Conservation (phyloP, 2,329 filamentous ascomycete species). For the Xylariaceae sp. region DNA sequence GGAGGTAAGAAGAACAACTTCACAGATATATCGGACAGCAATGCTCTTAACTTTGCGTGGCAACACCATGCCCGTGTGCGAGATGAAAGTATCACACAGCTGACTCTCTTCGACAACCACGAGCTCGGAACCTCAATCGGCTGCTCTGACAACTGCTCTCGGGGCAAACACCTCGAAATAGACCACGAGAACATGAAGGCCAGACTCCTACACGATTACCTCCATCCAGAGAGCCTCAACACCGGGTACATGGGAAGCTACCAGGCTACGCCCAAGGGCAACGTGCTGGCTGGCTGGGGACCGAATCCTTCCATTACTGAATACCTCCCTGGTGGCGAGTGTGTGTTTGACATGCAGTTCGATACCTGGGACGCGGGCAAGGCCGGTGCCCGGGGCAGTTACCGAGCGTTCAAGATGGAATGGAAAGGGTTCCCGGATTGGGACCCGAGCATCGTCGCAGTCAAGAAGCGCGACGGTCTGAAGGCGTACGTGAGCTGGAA, state of each 20-base stretch:
- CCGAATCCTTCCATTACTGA: conserved; percentile 31
- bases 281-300: conserved; percentile 31
- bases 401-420: conserved; percentile 30
- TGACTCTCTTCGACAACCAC: conserved; percentile 29
- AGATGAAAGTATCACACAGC: conserved; percentile 2
- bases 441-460: conserved; percentile 10
- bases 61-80: conserved; percentile 16
- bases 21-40: conserved; percentile 9
- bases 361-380: conserved; percentile 24
- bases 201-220: conserved; percentile 10
- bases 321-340: conserved; percentile 26
- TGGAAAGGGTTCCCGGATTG: conserved; percentile 22
- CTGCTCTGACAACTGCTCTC: conserved; percentile 31
- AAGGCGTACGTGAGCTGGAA: conserved; percentile 15
- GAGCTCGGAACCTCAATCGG: conserved; percentile 47
- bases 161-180: conserved; percentile 11
- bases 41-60: conserved; percentile 12
- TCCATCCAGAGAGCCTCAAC: conserved; percentile 9
- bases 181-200: conserved; percentile 8
- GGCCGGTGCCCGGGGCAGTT: conserved; percentile 13
- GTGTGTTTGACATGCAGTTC: conserved; percentile 29
- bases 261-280: conserved; percentile 5
- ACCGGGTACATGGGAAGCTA: conserved; percentile 11
- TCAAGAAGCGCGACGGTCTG: neutral
- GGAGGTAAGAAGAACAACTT: conserved; percentile 16